Evolutionary conservation across 345 rosid genomes (phyloP).

Genomic region (Camelina neglecta): DNA sequence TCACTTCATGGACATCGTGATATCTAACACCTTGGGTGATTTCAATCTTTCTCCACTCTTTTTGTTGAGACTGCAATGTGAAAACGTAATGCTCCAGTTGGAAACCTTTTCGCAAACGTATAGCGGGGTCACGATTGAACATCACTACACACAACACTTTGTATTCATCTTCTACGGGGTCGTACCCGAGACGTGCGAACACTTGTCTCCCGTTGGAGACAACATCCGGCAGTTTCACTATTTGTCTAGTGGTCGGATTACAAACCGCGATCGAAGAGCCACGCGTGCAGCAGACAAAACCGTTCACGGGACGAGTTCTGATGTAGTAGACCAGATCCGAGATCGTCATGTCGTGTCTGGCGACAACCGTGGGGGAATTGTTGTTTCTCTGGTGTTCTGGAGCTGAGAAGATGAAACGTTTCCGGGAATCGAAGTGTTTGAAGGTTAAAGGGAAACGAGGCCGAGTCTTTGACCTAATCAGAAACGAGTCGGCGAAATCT

Average conservation of each 20-base stretch:
- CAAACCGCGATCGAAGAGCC: slow-evolving; percentile 7
- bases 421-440: too few species aligned
- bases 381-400: too few species aligned
- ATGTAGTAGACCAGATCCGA: not conserved
- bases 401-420: too few species aligned
- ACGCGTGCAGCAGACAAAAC: not conserved
- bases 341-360: too few species aligned
- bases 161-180: not conserved
- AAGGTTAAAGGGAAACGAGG: too few species aligned
- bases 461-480: too few species aligned
- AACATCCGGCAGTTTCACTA: slow-evolving; percentile 9
- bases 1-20: not conserved
- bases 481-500: too few species aligned
- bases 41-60: slow-evolving; percentile 4
- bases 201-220: not conserved
- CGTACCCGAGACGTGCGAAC: slow-evolving; percentile 26
- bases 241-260: slow-evolving; percentile 7
- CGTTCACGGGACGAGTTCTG: slow-evolving; percentile 17
- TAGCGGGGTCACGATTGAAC: too few species aligned
- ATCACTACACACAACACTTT: slow-evolving; percentile 19
- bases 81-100: not conserved
- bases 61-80: not conserved
- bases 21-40: not conserved
- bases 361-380: too few species aligned
- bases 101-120: not conserved